Base-by-base conservation (phyloP, 2,329 filamentous ascomycete genomes). In the Trichoderma oligosporum region DNA sequence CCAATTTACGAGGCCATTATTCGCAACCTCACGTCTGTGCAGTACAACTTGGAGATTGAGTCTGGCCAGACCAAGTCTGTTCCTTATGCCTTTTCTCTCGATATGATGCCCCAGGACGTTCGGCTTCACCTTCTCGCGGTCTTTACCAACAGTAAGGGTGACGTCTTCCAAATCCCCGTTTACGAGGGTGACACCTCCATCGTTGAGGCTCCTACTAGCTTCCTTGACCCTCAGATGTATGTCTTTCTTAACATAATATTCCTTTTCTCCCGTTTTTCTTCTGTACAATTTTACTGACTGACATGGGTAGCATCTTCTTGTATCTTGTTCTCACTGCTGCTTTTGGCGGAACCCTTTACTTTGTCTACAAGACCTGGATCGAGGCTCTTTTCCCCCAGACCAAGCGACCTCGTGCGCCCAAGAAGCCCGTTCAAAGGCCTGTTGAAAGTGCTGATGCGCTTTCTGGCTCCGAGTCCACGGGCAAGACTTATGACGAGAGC, bases 361-460 rank as follows among this genome's bases (percentile, higher is more conserved):
- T 96, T 75, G 91, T 97, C 77, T 99, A 99, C 84, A 94, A 88
- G 79, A 96, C 93, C 68, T 97, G 93, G 91, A 88, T 99, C 75
- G 89, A 91, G 68, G 87, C 91, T 12, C 88, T 99, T 71, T 96
- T 97, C 81, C 93, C 94, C 47, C 91, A 96, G 80, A 86, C 87
- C 64, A 89, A 91, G 78, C 84, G 85, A 78, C 77, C 82, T 58
- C 80, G 78, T 67, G 76, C 81, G 27, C 75, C 81, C 63, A 82
- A 80, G 68, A 84, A 85, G 70, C 73, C 74, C 65, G 89, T 89
- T 80, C 88, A 88, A 76, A 78, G 79, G 60, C 36, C 58, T 27
- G 79, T 82, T 63, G 85, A 88, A 57, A 73, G 81, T 52, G 81
- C 78, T 60, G 78, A 80, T 66, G 76, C 81, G 36, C 83, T 88